These are phyloP conservation scores for Scheffersomyces stipitis DNA, from an alignment of 805 yeast genomes.

Conservation along the genomic window DNA sequence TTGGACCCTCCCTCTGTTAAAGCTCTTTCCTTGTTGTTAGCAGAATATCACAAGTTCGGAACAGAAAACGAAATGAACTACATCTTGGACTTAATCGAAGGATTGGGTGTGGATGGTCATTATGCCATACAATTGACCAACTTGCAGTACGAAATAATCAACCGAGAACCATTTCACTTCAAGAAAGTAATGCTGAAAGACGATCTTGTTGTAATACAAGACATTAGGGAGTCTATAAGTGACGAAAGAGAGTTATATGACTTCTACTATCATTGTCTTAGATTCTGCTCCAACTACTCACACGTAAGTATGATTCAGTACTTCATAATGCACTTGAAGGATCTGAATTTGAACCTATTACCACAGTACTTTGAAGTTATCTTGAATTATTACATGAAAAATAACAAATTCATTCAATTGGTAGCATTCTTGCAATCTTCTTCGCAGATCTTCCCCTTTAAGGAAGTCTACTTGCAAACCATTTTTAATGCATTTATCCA, in stretches of 20 bases:
- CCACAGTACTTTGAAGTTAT: slow-evolving; percentile 23
- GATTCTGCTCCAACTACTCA: slow-evolving; percentile 29
- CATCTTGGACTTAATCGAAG: slow-evolving; percentile 18
- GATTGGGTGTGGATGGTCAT: slow-evolving; percentile 19
- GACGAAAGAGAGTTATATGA: slow-evolving; percentile 18
- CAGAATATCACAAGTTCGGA: slow-evolving; percentile 31
- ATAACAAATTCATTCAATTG: slow-evolving; percentile 29
- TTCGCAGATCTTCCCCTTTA: slow-evolving; percentile 16
- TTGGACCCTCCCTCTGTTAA: slow-evolving; percentile 24
- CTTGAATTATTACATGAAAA: slow-evolving; percentile 21
- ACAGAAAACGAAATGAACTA: slow-evolving; percentile 22
- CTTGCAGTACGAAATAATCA: slow-evolving; percentile 23
- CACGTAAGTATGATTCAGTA: slow-evolving; percentile 26
- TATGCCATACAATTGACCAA: slow-evolving; percentile 22
- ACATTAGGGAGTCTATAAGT: slow-evolving; percentile 12
- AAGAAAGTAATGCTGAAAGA: slow-evolving; percentile 25
- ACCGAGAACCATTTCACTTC: slow-evolving; percentile 21
- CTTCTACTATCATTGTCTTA: slow-evolving; percentile 27
- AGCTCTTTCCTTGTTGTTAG: slow-evolving; percentile 24
- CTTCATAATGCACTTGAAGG: slow-evolving; percentile 26
- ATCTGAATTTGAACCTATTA: slow-evolving; percentile 13
- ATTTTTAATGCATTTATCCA: slow-evolving; percentile 31
- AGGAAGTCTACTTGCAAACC: slow-evolving; percentile 20
- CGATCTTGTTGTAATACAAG: slow-evolving; percentile 21
- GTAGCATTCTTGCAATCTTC: slow-evolving; percentile 21